Percentiles rank a stretch among this genome's conserved stretches.
Evolutionary conservation across 2,329 filamentous ascomycete genomes (phyloP).

Genomic region (Alternaria consortialis): DNA sequence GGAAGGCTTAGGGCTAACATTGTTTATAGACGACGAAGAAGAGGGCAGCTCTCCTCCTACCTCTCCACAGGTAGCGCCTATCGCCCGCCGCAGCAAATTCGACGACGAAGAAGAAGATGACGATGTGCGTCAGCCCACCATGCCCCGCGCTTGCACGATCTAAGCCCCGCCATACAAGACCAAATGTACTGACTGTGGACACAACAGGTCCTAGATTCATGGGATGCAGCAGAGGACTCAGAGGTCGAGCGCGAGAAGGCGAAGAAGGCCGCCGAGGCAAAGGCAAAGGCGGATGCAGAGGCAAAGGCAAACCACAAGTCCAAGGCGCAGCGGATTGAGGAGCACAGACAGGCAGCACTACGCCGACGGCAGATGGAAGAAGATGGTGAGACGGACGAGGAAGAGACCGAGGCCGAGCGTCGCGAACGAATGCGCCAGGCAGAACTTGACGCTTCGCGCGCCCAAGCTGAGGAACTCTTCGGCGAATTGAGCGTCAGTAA

Average conservation of each 20-base stretch:
- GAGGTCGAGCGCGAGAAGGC: constrained; percentile 96
- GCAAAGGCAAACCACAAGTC: constrained; percentile 91
- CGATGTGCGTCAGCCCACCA: constrained; percentile 67
- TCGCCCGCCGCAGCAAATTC: constrained; percentile 72
- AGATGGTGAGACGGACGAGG: constrained; percentile 68
- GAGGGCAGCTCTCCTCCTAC: constrained; percentile 63
- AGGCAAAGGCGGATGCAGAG: constrained; percentile 88
- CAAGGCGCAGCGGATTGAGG: constrained; percentile 85
- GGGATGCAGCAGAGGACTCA: constrained; percentile 96
- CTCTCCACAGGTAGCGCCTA: constrained; percentile 57
- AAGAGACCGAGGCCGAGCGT: constrained; percentile 76
- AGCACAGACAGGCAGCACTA: constrained; percentile 70
- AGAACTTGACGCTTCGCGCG: constrained; percentile 88
- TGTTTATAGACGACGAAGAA: constrained; percentile 61
- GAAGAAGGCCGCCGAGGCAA: constrained; percentile 83
- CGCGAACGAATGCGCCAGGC: constrained; percentile 78
- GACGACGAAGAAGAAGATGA: constrained; percentile 90
- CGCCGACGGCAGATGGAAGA: constrained; percentile 66
- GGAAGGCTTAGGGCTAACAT: constrained; percentile 28
- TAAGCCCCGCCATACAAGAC: constrained; percentile 27
- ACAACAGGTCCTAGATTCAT: constrained; percentile 85
- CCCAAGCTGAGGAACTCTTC: constrained; percentile 91
- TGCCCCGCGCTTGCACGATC: constrained; percentile 26
- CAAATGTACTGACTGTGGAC: constrained; percentile 29
- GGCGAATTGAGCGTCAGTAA: constrained; percentile 76